Evolutionary conservation across 2,329 filamentous ascomycete species (phyloP).

Genomic region (Beauveria pseudobassiana): DNA sequence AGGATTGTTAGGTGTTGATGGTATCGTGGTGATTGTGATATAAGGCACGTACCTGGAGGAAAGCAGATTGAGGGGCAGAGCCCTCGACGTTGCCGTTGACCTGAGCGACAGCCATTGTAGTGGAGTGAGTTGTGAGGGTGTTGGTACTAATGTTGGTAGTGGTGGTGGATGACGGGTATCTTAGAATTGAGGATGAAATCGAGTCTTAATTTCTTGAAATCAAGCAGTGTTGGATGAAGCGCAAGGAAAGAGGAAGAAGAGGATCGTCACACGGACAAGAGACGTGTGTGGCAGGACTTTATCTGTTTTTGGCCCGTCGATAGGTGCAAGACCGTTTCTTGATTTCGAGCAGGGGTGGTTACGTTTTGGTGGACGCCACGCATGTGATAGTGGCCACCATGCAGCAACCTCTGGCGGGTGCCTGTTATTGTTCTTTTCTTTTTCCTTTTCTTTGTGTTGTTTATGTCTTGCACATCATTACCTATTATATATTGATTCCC

Average conservation of each 20-base stretch:
- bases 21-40: neutral
- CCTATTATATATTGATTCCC: neutral
- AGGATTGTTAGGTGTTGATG: neutral
- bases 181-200: neutral
- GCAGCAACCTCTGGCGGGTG: neutral
- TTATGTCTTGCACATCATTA: neutral
- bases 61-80: constrained; percentile 31
- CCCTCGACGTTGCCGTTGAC: constrained; percentile 12
- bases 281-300: constrained; percentile 10
- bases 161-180: neutral
- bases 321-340: constrained; percentile 4
- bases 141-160: neutral
- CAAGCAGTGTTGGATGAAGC: neutral
- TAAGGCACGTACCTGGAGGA: constrained; percentile 35
- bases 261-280: neutral
- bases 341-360: constrained; percentile 7
- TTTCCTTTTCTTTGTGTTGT: too few species aligned
- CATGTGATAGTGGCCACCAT: constrained; percentile 12
- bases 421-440: neutral
- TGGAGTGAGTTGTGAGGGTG: neutral
- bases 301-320: constrained; percentile 9
- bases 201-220: neutral
- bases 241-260: neutral
- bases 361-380: constrained; percentile 7
- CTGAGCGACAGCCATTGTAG: constrained; percentile 13